Evolutionary conservation across 495 filamentous ascomycete genomes (phyloP), one percentile per base, ranked within the genome.

Genomic region (Penicillium atrosanguineum): DNA sequence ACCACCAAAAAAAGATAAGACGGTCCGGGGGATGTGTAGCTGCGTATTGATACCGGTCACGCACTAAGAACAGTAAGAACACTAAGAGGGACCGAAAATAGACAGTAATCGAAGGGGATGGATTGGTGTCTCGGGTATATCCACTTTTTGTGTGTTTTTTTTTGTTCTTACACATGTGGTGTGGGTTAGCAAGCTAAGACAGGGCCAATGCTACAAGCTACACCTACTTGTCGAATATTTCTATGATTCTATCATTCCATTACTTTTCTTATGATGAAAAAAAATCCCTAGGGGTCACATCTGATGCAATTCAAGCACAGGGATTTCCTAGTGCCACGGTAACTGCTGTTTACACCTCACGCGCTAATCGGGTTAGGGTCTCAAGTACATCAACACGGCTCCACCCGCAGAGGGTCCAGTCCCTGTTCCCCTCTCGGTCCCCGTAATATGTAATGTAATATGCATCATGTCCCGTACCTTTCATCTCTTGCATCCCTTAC

Each of bases 361-460:
- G 38, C 38, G 38, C 38, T 44, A 39, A 48, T 38, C 46, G n/a
- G 19, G 36, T 16, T 49, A 42, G 47, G 53, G 53, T 56, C 53
- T 56, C 53, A 55, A 34, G 46, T 55, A 50, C 43, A 56, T 38
- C 40, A 38, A 41, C 46, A 37, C 7, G 47, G 36, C 36, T 29
- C 47, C 47, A 49, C 47, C 31, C 29, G 16, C 15, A 25, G 36
- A 49, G 46, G 47, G 47, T 49, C 47, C 28, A 36, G 47, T 49
- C 47, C 47, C 47, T 49, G 46, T 18, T 40, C 18, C 38, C 19
- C n/a, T 37, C 38, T 40, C 7, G 7, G 38, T 19, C n/a, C 19
- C n/a, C n/a, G 31, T 34, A 23, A 23, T 23, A 23, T 23, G 31
- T 34, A 14, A 23, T 23, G 31, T 34, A 14, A 14, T 12, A 14